Base-by-base conservation (phyloP, 78 protist genomes). In the Dictyostelium firmibasis region DNA sequence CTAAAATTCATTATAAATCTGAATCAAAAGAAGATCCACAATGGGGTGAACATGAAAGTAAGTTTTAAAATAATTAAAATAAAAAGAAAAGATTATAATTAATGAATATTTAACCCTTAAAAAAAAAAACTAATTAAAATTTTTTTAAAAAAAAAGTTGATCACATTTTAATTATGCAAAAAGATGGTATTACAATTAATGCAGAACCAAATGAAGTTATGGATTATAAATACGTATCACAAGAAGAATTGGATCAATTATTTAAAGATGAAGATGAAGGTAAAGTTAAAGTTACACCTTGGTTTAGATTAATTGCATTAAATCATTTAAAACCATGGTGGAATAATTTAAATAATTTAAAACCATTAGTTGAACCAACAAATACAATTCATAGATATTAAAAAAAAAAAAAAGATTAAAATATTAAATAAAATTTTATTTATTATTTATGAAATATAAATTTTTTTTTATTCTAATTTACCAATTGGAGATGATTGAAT, bases 31-130 rank as follows among this genome's bases (percentile, higher is more conserved):
- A 86, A 35, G 84, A 84, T 44, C 86, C 93, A 62, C 81, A 81
- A 53, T 97, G 99, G 98, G 98, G 99, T 33, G 99, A 98, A 88
- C 98, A 98, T 69, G 99, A 98, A 92, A 83, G 97, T 95, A 83
- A 69, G 84, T 83, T n/a, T n/a, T n/a, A n/a, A n/a, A n/a, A n/a
- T n/a, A n/a, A n/a, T n/a, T n/a, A n/a, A n/a, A 11, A 33, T 27
- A 18, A 57, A 8, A 44, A 44, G 0, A 44, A 18, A 82, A 14
- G 18, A 44, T 47, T 18, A 82, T 13, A 60, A 44, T 11, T 4
- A 53, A 53, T 53, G 8, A 53, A 8, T 8, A 53, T 16, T n/a
- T n/a, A n/a, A n/a, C n/a, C n/a, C n/a, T n/a, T n/a, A n/a, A 53
- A 16, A 8, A 53, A 53, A 8, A 53, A 16, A 16, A 53, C 23